phyloP scores from a whole-genome alignment of 805 yeast genomes.

The Candida lessepsii region DNA sequence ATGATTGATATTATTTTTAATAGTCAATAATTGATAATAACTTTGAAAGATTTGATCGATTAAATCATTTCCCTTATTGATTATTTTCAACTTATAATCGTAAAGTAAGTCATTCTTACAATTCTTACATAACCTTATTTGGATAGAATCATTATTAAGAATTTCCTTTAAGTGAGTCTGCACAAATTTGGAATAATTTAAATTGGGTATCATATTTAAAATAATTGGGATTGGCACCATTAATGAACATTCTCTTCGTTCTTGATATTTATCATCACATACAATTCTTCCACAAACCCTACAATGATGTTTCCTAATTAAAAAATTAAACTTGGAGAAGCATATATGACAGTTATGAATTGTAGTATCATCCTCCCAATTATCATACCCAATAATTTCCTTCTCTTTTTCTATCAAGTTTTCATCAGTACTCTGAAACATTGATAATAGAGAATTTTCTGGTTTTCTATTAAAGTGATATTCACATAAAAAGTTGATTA shows the following conservation, averaged over 20 bases:
- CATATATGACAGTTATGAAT: slow-evolving; percentile 65
- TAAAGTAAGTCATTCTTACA: slow-evolving; percentile 67
- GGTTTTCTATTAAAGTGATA: slow-evolving; percentile 12
- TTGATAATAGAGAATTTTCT: not conserved
- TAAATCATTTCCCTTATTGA: not conserved
- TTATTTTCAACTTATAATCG: slow-evolving; percentile 35
- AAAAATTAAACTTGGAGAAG: slow-evolving; percentile 50
- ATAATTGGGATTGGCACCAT: slow-evolving; percentile 55
- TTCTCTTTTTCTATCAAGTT: slow-evolving; percentile 10
- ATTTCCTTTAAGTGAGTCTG: slow-evolving; percentile 18
- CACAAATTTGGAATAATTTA: slow-evolving; percentile 32
- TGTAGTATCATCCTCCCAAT: slow-evolving; percentile 57
- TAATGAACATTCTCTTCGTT: slow-evolving; percentile 63
- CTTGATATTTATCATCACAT: slow-evolving; percentile 57
- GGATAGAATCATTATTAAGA: slow-evolving; percentile 8
- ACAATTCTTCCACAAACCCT: slow-evolving; percentile 81
- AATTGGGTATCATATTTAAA: slow-evolving; percentile 34
- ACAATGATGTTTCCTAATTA: slow-evolving; percentile 83
- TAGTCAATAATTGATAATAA: slow-evolving; percentile 10
- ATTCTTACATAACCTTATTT: slow-evolving; percentile 45
- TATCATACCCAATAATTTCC: slow-evolving; percentile 18
- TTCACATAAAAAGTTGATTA: slow-evolving; percentile 31
- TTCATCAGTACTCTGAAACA: slow-evolving; percentile 2
- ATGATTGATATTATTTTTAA: slow-evolving; percentile 12
- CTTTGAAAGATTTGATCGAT: slow-evolving; percentile 8